These are phyloP conservation scores for Talaromyces nanjingensis DNA, from an alignment of 495 filamentous ascomycete species.

Conservation along the genomic window DNA sequence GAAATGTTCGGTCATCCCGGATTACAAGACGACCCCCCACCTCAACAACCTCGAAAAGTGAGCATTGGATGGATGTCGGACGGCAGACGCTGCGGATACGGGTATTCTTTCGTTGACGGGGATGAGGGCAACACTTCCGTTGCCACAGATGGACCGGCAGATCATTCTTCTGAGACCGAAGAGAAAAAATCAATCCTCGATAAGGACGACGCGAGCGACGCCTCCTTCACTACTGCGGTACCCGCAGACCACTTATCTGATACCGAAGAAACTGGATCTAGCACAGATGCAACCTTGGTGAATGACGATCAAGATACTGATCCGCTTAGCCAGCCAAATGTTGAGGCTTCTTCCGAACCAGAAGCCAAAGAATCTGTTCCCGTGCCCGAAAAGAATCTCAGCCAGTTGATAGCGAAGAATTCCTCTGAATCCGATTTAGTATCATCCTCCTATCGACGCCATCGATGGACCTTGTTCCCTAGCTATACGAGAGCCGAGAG, in stretches of 20 bases:
- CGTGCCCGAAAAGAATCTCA: neutral
- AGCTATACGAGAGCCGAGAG: conserved; percentile 14
- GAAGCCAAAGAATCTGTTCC: neutral
- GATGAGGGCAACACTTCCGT: neutral
- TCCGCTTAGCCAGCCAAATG: neutral
- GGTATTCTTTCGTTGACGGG: conserved; percentile 29
- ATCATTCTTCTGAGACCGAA: neutral
- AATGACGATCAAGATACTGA: neutral
- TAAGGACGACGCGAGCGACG: conserved; percentile 10
- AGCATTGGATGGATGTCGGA: conserved; percentile 42
- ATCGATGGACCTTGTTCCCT: conserved; percentile 13
- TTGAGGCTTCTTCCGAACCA: neutral
- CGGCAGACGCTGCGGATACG: conserved; percentile 37
- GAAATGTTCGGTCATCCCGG: conserved; percentile 22
- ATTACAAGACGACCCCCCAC: neutral
- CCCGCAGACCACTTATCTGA: neutral
- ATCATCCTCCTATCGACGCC: neutral
- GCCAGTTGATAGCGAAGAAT: neutral
- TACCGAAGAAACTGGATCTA: neutral
- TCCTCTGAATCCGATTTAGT: neutral
- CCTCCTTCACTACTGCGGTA: neutral
- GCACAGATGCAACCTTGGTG: neutral
- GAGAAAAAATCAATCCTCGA: conserved; percentile 9
- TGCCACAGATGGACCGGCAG: neutral
- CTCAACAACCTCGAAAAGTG: conserved; percentile 22